Evolutionary conservation across 495 filamentous ascomycete genomes (phyloP), one percentile per base, ranked within the genome.

Genomic region (Alectoria sarmentosa): DNA sequence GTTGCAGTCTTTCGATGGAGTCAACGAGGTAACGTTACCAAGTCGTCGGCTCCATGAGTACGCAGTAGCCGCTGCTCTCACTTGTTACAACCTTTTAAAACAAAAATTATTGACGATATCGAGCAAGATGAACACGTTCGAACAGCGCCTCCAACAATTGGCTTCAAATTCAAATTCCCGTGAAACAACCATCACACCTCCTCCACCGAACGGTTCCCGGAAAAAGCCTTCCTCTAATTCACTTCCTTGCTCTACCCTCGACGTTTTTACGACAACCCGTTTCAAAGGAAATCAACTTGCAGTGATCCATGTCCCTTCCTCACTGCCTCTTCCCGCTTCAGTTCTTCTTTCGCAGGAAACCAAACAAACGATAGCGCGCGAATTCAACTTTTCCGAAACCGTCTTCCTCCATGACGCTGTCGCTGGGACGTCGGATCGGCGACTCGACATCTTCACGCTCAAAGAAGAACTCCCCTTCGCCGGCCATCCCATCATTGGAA

Each of bases 351-450:
- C 72, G 14, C 82, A 86, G 66, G 72, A 75, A 0, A 75, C 79
- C 64, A 89, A 89, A 69, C 88, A 86, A 74, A 73, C 68, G 52
- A 86, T 95, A 42, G 84, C 90, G 4, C 69, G 73, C 38, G 91
- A 96, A 75, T 94, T 94, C 86, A 93, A 93, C 67, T 80, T 91
- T 68, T 91, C 88, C 6, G 90, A 94, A 70, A 92, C 86, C 1
- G 87, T 92, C 60, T 96, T 93, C 75, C 75, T 94, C 19, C 83
- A 91, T 71, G 77, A 80, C 19, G 62, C 66, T 39, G 8, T 34
- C 52, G 28, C 34, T 10, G 39, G 56, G 26, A 15, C 56, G 30
- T n/a, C n/a, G 41, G 58, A 58, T 28, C 58, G 56, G 41, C 42
- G 52, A 5, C 77, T 88, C 58, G 82, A 88, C 67, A 90, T 90